These are phyloP conservation scores for Leptomonas seymouri DNA, from an alignment of 208 protist species.

Conservation along the genomic window DNA sequence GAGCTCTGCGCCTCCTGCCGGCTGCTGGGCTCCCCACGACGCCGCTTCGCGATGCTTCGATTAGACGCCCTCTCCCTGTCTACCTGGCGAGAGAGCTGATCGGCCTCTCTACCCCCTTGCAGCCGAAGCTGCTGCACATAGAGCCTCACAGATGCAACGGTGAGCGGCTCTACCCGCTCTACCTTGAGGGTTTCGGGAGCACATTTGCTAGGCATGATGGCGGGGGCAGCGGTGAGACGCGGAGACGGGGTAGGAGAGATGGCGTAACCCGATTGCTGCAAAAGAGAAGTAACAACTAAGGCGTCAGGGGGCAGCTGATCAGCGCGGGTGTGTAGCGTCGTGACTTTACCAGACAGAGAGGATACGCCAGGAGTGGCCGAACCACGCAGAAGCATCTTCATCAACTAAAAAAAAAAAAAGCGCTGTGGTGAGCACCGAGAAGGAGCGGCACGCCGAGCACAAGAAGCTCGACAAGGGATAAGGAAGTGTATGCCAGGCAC, in stretches of 20 bases:
- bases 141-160: neutral
- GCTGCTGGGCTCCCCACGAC: neutral
- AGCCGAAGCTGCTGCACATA: conserved; percentile 9
- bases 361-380: conserved; percentile 3
- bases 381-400: conserved; percentile 16
- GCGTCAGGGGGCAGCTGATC: conserved; percentile 10
- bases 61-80: neutral
- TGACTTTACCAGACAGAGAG: conserved; percentile 8
- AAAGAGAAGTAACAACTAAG: conserved; percentile 5
- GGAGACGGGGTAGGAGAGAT: neutral
- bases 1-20: conserved; percentile 6
- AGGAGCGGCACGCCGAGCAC: too few relatives aligned
- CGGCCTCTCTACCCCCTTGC: neutral
- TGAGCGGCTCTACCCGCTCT: neutral
- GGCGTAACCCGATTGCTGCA: neutral
- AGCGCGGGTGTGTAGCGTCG: neutral
- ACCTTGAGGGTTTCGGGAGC: neutral
- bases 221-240: neutral
- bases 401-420: conserved; percentile 6
- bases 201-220: neutral
- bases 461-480: too few relatives aligned
- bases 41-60: neutral
- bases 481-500: too few relatives aligned
- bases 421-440: neutral
- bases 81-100: neutral